Conservation (phyloP, 805 yeast genomes). For the Candida silvatica region DNA sequence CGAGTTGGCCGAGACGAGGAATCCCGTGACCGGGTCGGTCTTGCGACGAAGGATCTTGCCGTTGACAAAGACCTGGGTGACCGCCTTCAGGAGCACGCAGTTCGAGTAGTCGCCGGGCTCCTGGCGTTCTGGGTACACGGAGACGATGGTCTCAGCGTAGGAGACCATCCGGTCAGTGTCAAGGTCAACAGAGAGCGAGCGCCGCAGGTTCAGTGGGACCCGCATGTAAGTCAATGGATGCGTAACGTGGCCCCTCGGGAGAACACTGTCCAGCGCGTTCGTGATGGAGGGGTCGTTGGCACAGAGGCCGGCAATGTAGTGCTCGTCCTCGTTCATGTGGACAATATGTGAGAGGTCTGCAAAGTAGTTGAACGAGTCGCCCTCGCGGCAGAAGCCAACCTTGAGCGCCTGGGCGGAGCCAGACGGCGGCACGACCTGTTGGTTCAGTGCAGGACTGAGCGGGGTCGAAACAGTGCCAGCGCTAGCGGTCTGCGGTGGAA, state of each 20-base stretch:
- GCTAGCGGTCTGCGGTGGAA: too few species aligned
- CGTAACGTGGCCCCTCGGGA: constrained; percentile 8
- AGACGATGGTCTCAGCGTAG: constrained; percentile 17
- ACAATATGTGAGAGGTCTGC: constrained; percentile 15
- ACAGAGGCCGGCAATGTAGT: constrained; percentile 14
- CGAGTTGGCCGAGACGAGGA: constrained; percentile 12
- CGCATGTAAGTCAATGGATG: constrained; percentile 21
- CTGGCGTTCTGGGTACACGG: constrained; percentile 8
- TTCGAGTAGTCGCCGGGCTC: constrained; percentile 12
- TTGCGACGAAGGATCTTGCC: constrained; percentile 13
- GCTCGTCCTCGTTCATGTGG: constrained; percentile 17
- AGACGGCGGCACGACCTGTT: too few species aligned
- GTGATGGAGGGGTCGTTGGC: constrained; percentile 10
- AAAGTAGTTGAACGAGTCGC: constrained; percentile 8
- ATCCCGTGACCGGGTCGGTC: constrained; percentile 24
- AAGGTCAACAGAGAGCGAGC: constrained; percentile 12
- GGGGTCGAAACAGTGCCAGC: too few species aligned
- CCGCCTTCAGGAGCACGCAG: constrained; percentile 20
- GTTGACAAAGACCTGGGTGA: constrained; percentile 17
- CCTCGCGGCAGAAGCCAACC: constrained; percentile 2
- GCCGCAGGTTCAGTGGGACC: constrained; percentile 14
- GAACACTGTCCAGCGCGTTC: constrained; percentile 18
- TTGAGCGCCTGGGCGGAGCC: not conserved
- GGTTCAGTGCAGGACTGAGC: too few species aligned
- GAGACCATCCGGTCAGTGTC: constrained; percentile 21